Conservation (phyloP, 2,329 filamentous ascomycete genomes). For the Talaromyces sp. region DNA sequence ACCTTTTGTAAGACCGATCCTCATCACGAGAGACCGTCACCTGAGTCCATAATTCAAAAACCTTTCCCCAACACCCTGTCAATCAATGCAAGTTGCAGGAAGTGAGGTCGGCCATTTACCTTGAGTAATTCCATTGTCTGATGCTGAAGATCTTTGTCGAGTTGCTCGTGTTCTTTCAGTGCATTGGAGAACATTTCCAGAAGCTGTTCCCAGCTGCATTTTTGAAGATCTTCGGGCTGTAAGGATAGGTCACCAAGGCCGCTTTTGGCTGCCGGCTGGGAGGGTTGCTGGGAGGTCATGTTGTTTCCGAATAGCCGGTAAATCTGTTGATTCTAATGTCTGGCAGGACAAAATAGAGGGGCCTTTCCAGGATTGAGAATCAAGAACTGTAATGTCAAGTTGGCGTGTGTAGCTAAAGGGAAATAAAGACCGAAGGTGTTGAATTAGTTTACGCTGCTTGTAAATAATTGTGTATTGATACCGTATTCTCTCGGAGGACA, state of each 20-base stretch:
- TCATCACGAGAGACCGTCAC: constrained; percentile 70
- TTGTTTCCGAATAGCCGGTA: background rate
- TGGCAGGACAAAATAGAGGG: background rate
- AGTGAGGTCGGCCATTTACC: constrained; percentile 40
- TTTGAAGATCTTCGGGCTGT: constrained; percentile 16
- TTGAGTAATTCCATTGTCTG: constrained; percentile 66
- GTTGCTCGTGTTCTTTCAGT: constrained; percentile 58
- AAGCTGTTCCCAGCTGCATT: constrained; percentile 64
- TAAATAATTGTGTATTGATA: constrained; percentile 4
- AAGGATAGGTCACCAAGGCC: constrained; percentile 9
- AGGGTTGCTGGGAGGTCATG: background rate
- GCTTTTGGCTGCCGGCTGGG: background rate
- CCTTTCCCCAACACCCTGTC: constrained; percentile 49
- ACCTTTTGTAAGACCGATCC: constrained; percentile 73
- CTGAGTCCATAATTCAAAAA: constrained; percentile 74
- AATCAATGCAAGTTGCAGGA: background rate
- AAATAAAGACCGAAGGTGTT: background rate
- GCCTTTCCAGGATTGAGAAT: too few species aligned
- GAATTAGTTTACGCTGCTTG: background rate
- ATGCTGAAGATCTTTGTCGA: constrained; percentile 63
- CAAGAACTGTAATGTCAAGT: background rate
- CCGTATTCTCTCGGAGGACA: background rate
- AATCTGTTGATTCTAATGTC: background rate
- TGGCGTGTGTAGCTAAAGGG: background rate
- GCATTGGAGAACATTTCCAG: constrained; percentile 64